Evolutionary conservation across 768 basidiomycete genomes (phyloP), one percentile per base, ranked within the genome.

Genomic region (Auriscalpium vulgare): DNA sequence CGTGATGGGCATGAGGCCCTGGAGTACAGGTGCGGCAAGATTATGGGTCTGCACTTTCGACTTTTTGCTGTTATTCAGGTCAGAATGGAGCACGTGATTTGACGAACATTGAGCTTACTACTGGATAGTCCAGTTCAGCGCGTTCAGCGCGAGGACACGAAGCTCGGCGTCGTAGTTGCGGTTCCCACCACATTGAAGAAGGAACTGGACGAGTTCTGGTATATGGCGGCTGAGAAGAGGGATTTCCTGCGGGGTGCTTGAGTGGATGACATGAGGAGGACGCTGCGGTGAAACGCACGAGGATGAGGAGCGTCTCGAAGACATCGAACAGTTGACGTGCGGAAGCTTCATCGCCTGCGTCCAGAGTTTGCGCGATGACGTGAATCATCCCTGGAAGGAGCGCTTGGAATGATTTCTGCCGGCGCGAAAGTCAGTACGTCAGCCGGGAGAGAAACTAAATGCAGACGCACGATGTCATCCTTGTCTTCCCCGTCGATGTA

Each of bases 51-150:
- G 93, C 38, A 99, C 81, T 72, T 94, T 97, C 50, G 87, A 86
- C 75, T 97, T 97, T 84, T 98, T 99, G 76, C 91, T 95, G 64
- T 3, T 62, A 55, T 43, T 13, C 19, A 21, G 4, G 35, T 44
- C 49, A 54, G 48, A 63, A 62, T 52, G 45, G 50, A 43, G 21
- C 6, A 54, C 7, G 49, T n/a, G 7, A 47, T 23, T 35, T 50
- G 10, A 11, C 35, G 21, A 5, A 8, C 1, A 38, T 9, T 4
- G 1, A 10, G 73, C 87, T 64, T 65, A 86, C 93, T 98, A 98
- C 77, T 95, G 88, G 53, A 98, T 87, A 8, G 94, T 92, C 95
- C 95, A 98, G 66, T 92, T 89, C 9, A 99, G 82, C 8, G 91
- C 88, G 65, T 97, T 98, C 40, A 99, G 80, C 10, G 89, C 85